Evolutionary conservation across 768 basidiomycete species (phyloP), one percentile per base, ranked within the genome.

Genomic region (Phaffia tasmanica): DNA sequence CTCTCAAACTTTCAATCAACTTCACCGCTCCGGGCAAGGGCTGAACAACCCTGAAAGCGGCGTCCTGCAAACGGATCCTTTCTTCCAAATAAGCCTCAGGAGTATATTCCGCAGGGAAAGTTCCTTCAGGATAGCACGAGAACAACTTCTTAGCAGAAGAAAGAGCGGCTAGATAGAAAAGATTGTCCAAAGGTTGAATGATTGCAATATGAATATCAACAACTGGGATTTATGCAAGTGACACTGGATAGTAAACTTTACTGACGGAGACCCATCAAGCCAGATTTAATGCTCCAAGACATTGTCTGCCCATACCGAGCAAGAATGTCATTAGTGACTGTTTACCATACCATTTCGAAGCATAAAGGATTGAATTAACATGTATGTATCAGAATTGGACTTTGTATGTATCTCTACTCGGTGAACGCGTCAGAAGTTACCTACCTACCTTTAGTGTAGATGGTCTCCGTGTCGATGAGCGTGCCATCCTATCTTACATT

Each of bases 241-340:
- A 27, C 27, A 8, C 16, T 8, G 16, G 53, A 54, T 54, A 18
- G 53, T 54, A 32, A 63, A 58, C 9, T 54, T 19, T 16, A 75
- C 80, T 63, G 57, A 88, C 88, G 83, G 79, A 86, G 87, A 63
- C 89, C 89, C 89, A 90, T 91, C 65, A 86, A 82, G 0, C 85
- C 86, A n/a, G 29, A 18, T 73, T 90, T 89, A 65, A 90, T 88
- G 65, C 87, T 85, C 88, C 88, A 89, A 3, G 86, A 87, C 85
- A 91, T 87, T 69, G 82, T 77, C 69, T 83, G 84, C 30, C 87
- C 88, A 72, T 86, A 85, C 15, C 79, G 80, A 21, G 79, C 82
- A 23, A 93, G 82, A 60, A 89, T 85, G 30, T 83, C 80, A 77
- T 90, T 88, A 86, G 71, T 61, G 32, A 64, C 59, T 57, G 35